Evolutionary conservation across 768 basidiomycete species (phyloP).

Genomic region (Psilocybe cyanescens): DNA sequence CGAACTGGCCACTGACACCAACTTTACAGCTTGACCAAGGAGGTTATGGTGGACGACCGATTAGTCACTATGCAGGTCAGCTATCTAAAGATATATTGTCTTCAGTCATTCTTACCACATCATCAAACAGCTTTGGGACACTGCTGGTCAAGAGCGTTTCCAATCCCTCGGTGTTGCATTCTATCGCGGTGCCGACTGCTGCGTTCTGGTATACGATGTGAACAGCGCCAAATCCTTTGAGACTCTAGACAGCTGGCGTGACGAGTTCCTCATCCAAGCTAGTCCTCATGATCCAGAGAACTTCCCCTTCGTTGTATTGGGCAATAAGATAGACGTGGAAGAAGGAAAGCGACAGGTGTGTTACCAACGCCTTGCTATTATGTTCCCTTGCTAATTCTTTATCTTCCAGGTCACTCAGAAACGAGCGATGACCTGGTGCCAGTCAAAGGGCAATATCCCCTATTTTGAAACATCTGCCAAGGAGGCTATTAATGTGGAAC

Average conservation of each 20-base stretch:
- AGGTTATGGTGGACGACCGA: slow-evolving; percentile 98
- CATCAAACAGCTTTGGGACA: slow-evolving; percentile 87
- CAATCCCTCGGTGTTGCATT: slow-evolving; percentile 99
- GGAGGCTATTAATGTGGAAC: slow-evolving; percentile 99
- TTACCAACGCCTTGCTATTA: background rate
- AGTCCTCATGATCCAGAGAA: slow-evolving; percentile 99
- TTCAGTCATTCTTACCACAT: slow-evolving; percentile 7
- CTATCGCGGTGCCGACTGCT: slow-evolving; percentile 99
- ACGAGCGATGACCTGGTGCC: slow-evolving; percentile 99
- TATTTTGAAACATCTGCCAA: slow-evolving; percentile 99
- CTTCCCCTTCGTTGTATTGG: slow-evolving; percentile 98
- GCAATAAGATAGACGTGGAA: slow-evolving; percentile 99
- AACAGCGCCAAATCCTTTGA: slow-evolving; percentile 99
- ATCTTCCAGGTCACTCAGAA: slow-evolving; percentile 90
- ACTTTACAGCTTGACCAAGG: slow-evolving; percentile 82
- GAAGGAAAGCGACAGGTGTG: slow-evolving; percentile 95
- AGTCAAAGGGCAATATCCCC: slow-evolving; percentile 98
- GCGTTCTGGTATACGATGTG: slow-evolving; percentile 98
- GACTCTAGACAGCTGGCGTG: slow-evolving; percentile 98
- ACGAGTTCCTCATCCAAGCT: slow-evolving; percentile 99
- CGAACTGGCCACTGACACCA: slow-evolving; percentile 7
- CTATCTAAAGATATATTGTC: background rate
- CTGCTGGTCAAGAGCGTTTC: slow-evolving; percentile 99
- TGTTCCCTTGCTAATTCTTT: background rate
- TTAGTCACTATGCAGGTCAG: slow-evolving; percentile 97